Evolutionary conservation across 768 basidiomycete species (phyloP).

Genomic region (Ramaria sp.): DNA sequence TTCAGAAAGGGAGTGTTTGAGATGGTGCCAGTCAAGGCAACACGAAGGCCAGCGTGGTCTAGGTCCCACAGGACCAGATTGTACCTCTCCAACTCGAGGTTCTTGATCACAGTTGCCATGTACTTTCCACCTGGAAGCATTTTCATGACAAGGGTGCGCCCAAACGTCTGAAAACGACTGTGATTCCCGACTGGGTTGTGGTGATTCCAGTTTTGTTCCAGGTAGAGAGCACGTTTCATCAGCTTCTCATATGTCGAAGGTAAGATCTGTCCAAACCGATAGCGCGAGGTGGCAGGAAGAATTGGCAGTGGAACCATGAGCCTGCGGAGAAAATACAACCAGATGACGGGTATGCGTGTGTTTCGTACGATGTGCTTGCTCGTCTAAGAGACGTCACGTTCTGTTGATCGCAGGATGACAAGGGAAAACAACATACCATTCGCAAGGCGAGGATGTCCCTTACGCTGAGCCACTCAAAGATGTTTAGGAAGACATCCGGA

Average conservation of each 20-base stretch:
- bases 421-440: not conserved
- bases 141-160: not conserved
- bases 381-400: not conserved
- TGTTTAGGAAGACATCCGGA: slow-evolving; percentile 3
- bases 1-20: not conserved
- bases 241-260: not conserved
- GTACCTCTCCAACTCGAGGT: not conserved
- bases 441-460: slow-evolving; percentile 8
- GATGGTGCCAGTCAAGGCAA: not conserved
- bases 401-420: too few relatives aligned
- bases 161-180: not conserved
- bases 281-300: not conserved
- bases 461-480: slow-evolving; percentile 3
- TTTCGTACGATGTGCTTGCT: not conserved
- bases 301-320: slow-evolving; percentile 1
- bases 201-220: slow-evolving; percentile 6
- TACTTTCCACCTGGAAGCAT: slow-evolving; percentile 8
- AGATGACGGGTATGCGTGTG: slow-evolving; percentile 1
- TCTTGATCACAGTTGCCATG: not conserved
- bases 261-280: not conserved
- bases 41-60: not conserved
- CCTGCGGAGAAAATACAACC: slow-evolving; percentile 1
- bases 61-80: slow-evolving; percentile 6
- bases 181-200: not conserved
- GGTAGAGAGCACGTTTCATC: slow-evolving; percentile 1